Evolutionary conservation across 768 basidiomycete genomes (phyloP).

Genomic region (Lactifluus rugatus): DNA sequence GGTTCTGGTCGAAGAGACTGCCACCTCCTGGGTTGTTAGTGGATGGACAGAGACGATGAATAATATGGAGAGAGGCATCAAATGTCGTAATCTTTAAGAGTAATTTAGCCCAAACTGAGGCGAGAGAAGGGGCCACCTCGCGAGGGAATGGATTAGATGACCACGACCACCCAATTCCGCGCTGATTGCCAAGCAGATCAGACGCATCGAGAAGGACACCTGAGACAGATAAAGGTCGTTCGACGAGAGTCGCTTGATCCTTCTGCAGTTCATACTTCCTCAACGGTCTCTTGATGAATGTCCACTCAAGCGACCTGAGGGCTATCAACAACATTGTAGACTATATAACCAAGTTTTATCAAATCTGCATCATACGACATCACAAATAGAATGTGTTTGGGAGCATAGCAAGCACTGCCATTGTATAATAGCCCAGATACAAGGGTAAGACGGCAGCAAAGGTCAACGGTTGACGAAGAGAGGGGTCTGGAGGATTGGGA

Average conservation of each 20-base stretch:
- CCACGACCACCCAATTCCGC: slow-evolving; percentile 16
- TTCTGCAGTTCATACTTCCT: not conserved
- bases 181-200: slow-evolving; percentile 12
- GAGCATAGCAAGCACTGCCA: not conserved
- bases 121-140: not conserved
- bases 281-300: not conserved
- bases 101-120: not conserved
- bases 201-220: slow-evolving; percentile 11
- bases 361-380: not conserved
- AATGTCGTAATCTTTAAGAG: not conserved
- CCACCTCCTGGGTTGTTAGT: not conserved
- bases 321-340: not conserved
- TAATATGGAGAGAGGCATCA: not conserved
- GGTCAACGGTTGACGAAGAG: not conserved
- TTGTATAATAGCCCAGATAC: not conserved
- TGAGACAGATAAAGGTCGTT: not conserved
- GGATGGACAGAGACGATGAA: not conserved
- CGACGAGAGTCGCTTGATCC: not conserved
- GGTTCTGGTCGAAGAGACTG: not conserved
- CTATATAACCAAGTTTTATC: not conserved
- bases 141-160: not conserved
- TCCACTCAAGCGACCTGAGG: slow-evolving; percentile 8
- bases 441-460: not conserved
- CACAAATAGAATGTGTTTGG: not conserved
- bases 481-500: not conserved